Conservation (phyloP, 108 stramenopile genomes). For the Cyclostephanos tholiformis region DNA sequence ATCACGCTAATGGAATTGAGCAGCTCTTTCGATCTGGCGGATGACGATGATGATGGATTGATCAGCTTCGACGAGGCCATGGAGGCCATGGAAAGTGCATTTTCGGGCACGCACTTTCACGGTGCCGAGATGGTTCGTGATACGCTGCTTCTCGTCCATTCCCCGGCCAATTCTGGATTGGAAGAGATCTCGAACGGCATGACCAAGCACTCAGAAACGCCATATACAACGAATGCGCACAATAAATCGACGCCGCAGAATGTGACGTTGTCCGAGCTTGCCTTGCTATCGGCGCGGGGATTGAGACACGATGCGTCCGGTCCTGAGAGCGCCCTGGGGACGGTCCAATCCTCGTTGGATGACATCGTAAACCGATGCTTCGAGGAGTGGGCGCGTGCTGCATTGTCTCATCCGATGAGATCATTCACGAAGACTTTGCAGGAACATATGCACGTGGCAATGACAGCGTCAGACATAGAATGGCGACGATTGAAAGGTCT, state of each 20-base stretch:
- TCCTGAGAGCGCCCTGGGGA: slow-evolving; percentile 80
- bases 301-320: slow-evolving; percentile 75
- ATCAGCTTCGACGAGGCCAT: slow-evolving; percentile 88
- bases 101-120: slow-evolving; percentile 86
- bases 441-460: slow-evolving; percentile 51
- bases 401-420: slow-evolving; percentile 41
- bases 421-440: slow-evolving; percentile 43
- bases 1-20: slow-evolving; percentile 77
- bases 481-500: slow-evolving; percentile 58
- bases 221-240: slow-evolving; percentile 17
- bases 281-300: slow-evolving; percentile 80
- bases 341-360: slow-evolving; percentile 79
- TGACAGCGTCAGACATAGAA: slow-evolving; percentile 63
- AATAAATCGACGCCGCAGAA: slow-evolving; percentile 53
- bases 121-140: slow-evolving; percentile 90
- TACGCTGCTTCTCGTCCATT: slow-evolving; percentile 63
- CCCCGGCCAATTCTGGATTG: slow-evolving; percentile 29
- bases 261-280: slow-evolving; percentile 84
- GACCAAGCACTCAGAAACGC: slow-evolving; percentile 10
- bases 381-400: slow-evolving; percentile 72
- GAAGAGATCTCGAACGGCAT: slow-evolving; percentile 15
- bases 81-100: slow-evolving; percentile 88
- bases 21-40: slow-evolving; percentile 85
- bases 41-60: slow-evolving; percentile 87
- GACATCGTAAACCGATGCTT: slow-evolving; percentile 74